Base-by-base conservation (phyloP, 1,284 basidiomycete genomes). In the Irpex lacteus region DNA sequence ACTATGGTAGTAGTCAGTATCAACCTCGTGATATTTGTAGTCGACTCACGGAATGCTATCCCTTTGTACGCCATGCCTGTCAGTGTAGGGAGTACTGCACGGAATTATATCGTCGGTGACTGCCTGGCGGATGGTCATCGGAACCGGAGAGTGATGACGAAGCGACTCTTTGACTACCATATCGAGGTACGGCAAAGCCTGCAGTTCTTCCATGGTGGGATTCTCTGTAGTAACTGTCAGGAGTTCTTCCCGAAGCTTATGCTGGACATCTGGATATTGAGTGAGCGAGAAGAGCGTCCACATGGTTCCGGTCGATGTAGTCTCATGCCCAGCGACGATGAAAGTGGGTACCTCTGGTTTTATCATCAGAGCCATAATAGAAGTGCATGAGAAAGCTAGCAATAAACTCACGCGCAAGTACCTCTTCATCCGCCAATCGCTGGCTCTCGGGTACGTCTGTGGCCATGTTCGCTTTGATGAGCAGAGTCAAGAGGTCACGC, bases 271-370 rank as follows among this genome's bases (percentile, higher is more conserved):
- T 0, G 81, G 83, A 60, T 85, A 67, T 50, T 80, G 78, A 0
- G 86, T 75, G 2, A 96, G 83, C 0, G 85, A 82, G 72, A 82
- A 90, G 0, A 95, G 77, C 0, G 85, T 85, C 87, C 87, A 89
- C 0, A 81, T 80, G 0, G 82, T 80, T 3, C 70, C 72, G 1
- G 74, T 68, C 37, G 65, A 67, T 7, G 78, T 80, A 0, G 94
- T 95, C 72, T 95, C 92, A 73, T 94, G 90, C 6, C 93, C 93
- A 4, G 88, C 87, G 4, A 85, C 76, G 2, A 90, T 71, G 74
- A 88, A 87, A 66, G 85, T 86, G 0, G 85, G 82, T 5, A 88
- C 76, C 76, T 86, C 85, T 86, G 68, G 53, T 21, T 5, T 5
- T 5, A 5, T 13, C 9, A 9, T 37, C 8, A 49, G 6, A 34